Evolutionary conservation across 2,329 filamentous ascomycete genomes (phyloP).

Genomic region (Phaeomoniella chlamydospora): DNA sequence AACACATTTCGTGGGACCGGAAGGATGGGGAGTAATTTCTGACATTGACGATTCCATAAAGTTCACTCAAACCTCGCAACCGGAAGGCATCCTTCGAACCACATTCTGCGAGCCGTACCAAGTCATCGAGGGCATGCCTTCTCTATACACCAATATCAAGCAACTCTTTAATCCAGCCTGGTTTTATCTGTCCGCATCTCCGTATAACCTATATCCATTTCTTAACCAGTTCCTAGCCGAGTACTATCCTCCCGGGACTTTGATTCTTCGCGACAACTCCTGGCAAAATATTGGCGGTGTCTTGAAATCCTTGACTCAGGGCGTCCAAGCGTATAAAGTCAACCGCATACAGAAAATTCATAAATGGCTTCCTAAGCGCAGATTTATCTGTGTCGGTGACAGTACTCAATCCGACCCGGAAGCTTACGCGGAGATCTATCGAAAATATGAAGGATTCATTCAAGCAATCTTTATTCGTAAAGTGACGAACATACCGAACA

Average conservation of each 20-base stretch:
- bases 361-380: slow-evolving; percentile 61
- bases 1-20: slow-evolving; percentile 59
- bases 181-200: slow-evolving; percentile 89
- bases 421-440: slow-evolving; percentile 66
- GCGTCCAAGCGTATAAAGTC: slow-evolving; percentile 76
- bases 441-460: slow-evolving; percentile 57
- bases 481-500: slow-evolving; percentile 60
- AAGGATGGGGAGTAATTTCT: slow-evolving; percentile 75
- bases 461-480: slow-evolving; percentile 74
- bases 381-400: slow-evolving; percentile 76
- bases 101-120: slow-evolving; percentile 68
- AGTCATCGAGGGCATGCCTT: slow-evolving; percentile 67
- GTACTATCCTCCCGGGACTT: slow-evolving; percentile 61
- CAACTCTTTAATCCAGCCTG: slow-evolving; percentile 50
- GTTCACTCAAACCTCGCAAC: slow-evolving; percentile 66
- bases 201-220: slow-evolving; percentile 88
- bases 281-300: slow-evolving; percentile 77
- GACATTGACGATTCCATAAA: slow-evolving; percentile 97
- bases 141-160: slow-evolving; percentile 58
- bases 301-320: slow-evolving; percentile 62
- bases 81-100: slow-evolving; percentile 63
- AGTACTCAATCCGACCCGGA: slow-evolving; percentile 87
- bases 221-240: slow-evolving; percentile 57
- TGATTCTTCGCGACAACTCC: slow-evolving; percentile 71
- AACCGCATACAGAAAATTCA: slow-evolving; percentile 66